Evolutionary conservation across 805 yeast genomes (phyloP), one percentile per base, ranked within the genome.

Genomic region (Scheffersomyces amazonensis): DNA sequence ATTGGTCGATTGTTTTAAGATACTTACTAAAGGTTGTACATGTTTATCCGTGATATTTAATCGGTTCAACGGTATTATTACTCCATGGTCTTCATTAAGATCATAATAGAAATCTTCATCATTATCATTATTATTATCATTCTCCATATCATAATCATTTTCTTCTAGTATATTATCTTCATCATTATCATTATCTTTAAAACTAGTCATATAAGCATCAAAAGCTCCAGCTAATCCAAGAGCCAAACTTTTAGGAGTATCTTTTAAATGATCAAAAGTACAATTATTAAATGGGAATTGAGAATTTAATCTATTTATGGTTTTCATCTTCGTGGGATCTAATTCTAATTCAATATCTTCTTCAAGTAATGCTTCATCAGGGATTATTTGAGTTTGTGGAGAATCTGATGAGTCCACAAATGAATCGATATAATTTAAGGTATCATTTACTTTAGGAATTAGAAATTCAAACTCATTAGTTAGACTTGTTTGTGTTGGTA

Each of bases 231-330:
- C 11, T 6, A 21, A 32, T 19, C 27, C 18, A 7, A 15, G 13
- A 11, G n/a, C 13, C 13, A 21, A 21, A 21, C 25, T 21, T 17
- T 32, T 42, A 11, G 35, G 19, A 5, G 51, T 36, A 33, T 48
- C 53, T 20, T 37, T 39, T 18, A 46, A 38, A 16, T 41, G 39
- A 12, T 21, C 27, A 23, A 34, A 32, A 27, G 31, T 31, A 24
- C 50, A 44, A 13, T 29, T 34, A 23, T 37, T 44, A 31, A 50
- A 46, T 1, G 54, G 54, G 23, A 50, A 50, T 28, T 39, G 33
- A 10, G 20, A 18, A 31, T 31, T 12, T 6, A 5, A 18, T 8
- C 11, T 12, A 18, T 20, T 20, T 7, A 7, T 20, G 9, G 6
- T 20, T 20, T 20, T 6, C 22, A 20, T 20, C 6, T 9, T 20